These are phyloP conservation scores for Agrostemma githago DNA, from an alignment of 148 eudicot genomes.

Conservation along the genomic window DNA sequence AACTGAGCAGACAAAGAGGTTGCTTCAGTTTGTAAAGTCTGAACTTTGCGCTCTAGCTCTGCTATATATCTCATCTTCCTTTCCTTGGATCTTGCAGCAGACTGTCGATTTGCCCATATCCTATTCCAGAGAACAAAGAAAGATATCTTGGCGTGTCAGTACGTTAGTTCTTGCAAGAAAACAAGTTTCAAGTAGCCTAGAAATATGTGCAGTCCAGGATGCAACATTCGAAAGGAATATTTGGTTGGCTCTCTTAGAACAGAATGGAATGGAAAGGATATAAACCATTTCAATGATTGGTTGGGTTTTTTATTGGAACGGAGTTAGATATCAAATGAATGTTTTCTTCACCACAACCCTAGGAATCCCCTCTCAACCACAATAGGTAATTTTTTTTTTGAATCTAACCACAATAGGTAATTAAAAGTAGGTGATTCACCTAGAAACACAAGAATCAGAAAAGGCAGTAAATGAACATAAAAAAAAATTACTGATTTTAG, in stretches of 20 bases:
- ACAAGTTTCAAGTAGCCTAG: not conserved
- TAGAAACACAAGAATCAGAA: not conserved
- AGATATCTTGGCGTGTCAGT: not conserved
- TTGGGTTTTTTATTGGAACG: too few relatives aligned
- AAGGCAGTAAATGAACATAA: not conserved
- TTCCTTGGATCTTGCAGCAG: conserved; percentile 88
- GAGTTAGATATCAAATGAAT: too few relatives aligned
- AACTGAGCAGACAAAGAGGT: conserved; percentile 71
- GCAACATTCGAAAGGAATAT: not conserved
- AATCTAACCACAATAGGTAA: not conserved
- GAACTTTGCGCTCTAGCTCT: conserved; percentile 77
- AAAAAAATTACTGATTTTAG: not conserved
- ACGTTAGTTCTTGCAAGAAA: not conserved
- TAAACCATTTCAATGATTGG: too few relatives aligned
- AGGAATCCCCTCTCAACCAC: not conserved
- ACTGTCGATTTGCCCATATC: conserved; percentile 84
- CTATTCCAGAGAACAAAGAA: conserved; percentile 27
- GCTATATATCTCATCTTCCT: conserved; percentile 83
- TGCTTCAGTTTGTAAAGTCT: conserved; percentile 73
- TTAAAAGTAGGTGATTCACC: not conserved
- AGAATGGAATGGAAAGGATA: too few relatives aligned
- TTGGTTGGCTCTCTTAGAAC: too few relatives aligned
- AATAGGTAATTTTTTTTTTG: not conserved
- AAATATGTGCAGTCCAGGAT: not conserved
- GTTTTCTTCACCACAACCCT: not conserved